Base-by-base conservation (phyloP, 768 basidiomycete species). In the Psilocybe azurescens region DNA sequence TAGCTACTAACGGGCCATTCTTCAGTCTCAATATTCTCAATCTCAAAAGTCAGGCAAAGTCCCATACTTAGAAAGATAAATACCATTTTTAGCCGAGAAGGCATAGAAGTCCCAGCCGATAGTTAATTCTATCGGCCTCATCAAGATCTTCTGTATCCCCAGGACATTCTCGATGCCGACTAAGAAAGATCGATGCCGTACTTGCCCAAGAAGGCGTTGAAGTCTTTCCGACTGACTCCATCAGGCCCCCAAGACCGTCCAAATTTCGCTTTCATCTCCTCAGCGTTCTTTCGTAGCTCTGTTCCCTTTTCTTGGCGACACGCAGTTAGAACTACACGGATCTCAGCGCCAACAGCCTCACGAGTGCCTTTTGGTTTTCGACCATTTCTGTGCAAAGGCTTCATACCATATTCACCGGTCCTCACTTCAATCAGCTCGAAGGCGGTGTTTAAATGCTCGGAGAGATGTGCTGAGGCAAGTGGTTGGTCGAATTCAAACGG, bases 401-500 rank as follows among this genome's bases (percentile, higher is more conserved):
- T 58, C 10, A 61, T 30, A 1, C 60, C 64, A 6, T 54, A 28
- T 16, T 46, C 56, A 5, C 64, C 64, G 4, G 56, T 65, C n/a
- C 64, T 53, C 3, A 65, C 60, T 36, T 65, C 64, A 32, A 65
- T 41, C 11, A 65, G 56, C 32, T 65, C 64, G 51, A 65, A 18
- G 1, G 64, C 64, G 8, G 58, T 60, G 9, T 58, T 48, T 3
- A 65, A 60, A 30, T 58, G 49, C 18, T 59, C 44, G 1, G 60
- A 30, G 16, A 60, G 47, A 18, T 65, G 56, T 2, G 60, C 54
- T 9, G 58, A 56, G 10, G 64, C 56, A 10, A 38, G 30, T 1
- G 64, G 64, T 14, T 65, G 64, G 53, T 65, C 64, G 30, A 33
- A 53, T n/a, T 61, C 53, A 20, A 65, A 58, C 32, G 64, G 64